Conservation (phyloP, 495 filamentous ascomycete species). For the Penicilliopsis zonata region DNA sequence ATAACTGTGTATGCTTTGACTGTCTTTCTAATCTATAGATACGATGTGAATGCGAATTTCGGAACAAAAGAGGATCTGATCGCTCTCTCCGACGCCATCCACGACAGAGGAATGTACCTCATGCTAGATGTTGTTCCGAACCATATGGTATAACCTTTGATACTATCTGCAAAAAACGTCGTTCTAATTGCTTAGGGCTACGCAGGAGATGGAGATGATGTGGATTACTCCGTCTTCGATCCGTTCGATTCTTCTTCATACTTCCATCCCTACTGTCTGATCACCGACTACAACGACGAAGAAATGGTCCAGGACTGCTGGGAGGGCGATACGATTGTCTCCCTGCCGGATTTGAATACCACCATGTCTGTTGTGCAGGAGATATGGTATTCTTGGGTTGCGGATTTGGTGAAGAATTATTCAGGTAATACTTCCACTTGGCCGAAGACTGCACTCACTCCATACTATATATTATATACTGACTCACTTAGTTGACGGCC, state of each 20-base stretch:
- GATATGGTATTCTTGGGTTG: constrained; percentile 57
- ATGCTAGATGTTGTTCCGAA: constrained; percentile 78
- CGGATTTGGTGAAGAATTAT: constrained; percentile 51
- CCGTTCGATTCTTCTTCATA: constrained; percentile 53
- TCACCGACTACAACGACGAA: constrained; percentile 50
- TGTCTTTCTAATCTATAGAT: constrained; percentile 12
- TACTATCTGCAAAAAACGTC: neutral
- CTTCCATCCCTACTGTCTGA: constrained; percentile 55
- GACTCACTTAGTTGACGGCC: constrained; percentile 47
- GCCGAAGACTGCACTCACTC: too few relatives aligned
- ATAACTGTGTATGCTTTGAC: neutral
- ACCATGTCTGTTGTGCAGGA: constrained; percentile 40
- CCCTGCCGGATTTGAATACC: constrained; percentile 61
- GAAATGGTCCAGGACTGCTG: constrained; percentile 44
- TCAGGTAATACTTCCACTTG: constrained; percentile 21
- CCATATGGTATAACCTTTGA: constrained; percentile 42
- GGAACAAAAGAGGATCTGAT: constrained; percentile 55
- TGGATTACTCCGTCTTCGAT: constrained; percentile 50
- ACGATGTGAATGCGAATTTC: constrained; percentile 50
- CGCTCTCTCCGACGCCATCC: constrained; percentile 44
- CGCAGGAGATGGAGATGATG: constrained; percentile 34
- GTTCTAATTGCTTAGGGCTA: constrained; percentile 30
- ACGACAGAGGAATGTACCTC: constrained; percentile 54
- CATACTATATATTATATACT: neutral
- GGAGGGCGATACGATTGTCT: constrained; percentile 48